Percentiles rank a stretch among this genome's conserved stretches.
Conservation (phyloP, 2,329 filamentous ascomycete genomes). For the Phialocephala subalpina region DNA sequence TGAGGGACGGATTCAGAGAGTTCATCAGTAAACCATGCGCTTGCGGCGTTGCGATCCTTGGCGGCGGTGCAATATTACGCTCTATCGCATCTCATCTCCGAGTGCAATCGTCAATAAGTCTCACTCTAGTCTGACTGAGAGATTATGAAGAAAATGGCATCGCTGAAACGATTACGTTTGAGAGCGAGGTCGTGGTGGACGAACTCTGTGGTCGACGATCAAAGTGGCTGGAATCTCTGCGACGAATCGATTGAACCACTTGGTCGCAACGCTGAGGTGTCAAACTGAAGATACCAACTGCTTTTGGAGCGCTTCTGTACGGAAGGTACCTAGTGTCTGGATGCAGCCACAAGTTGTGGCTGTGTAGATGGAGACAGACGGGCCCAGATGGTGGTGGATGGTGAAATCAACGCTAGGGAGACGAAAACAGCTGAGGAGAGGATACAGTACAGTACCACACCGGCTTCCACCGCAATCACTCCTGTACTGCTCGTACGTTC, state of each 20-base stretch:
- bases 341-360: neutral
- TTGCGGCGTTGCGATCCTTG: neutral
- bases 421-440: neutral
- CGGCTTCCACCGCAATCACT: neutral
- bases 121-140: neutral
- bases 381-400: neutral
- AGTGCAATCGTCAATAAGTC: neutral
- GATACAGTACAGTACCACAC: too few relatives aligned
- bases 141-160: neutral
- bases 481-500: neutral
- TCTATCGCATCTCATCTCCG: constrained; percentile 5
- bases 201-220: constrained; percentile 10
- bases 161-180: constrained; percentile 8
- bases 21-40: neutral
- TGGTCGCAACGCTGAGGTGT: constrained; percentile 8
- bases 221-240: constrained; percentile 12
- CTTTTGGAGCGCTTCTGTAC: neutral
- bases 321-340: too few relatives aligned
- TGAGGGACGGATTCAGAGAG: neutral
- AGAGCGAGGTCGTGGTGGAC: constrained; percentile 7
- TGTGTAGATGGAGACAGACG: constrained; percentile 7
- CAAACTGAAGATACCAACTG: constrained; percentile 6
- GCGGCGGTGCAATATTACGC: constrained; percentile 1
- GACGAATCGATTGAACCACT: constrained; percentile 12
- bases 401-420: neutral